Percentiles rank a stretch among this genome's conserved stretches.
Evolutionary conservation across 1,284 basidiomycete species (phyloP).

Genomic region (Vanrija pseudolonga): DNA sequence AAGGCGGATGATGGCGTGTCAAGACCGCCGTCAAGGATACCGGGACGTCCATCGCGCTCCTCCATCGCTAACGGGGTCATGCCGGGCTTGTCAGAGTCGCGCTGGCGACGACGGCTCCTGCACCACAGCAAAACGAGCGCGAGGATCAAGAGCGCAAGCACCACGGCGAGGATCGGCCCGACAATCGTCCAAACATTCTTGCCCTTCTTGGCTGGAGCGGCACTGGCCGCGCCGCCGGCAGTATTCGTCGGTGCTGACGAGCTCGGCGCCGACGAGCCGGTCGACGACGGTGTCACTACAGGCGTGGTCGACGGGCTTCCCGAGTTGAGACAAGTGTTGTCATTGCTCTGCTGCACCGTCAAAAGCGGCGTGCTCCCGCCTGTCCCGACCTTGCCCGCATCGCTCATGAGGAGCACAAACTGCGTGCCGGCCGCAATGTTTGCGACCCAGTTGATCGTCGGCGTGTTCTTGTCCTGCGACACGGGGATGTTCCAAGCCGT

Average conservation of each 20-base stretch:
- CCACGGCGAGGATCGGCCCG: no score
- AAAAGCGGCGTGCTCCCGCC: constrained; percentile 35
- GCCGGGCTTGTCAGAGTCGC: no score
- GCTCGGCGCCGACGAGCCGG: not conserved
- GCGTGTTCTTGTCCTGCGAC: not conserved
- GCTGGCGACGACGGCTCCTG: no score
- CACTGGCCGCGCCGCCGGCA: not conserved
- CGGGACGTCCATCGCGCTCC: no score
- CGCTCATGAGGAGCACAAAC: constrained; percentile 40
- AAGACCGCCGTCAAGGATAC: not conserved
- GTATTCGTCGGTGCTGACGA: not conserved
- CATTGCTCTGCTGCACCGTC: constrained; percentile 21
- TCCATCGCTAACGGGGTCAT: no score
- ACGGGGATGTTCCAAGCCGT: constrained; percentile 35
- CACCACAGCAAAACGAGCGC: no score
- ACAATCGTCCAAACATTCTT: no score
- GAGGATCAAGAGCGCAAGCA: no score
- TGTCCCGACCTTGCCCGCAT: constrained; percentile 31
- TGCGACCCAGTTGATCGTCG: constrained; percentile 28
- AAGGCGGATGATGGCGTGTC: not conserved
- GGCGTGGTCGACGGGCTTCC: constrained; percentile 15
- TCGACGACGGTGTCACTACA: not conserved
- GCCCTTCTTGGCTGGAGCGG: not conserved
- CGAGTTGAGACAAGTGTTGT: constrained; percentile 27
- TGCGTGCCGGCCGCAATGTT: constrained; percentile 32